Evolutionary conservation across 78 protist species (phyloP), one percentile per base, ranked within the genome.

Genomic region (Diacronema lutheri): DNA sequence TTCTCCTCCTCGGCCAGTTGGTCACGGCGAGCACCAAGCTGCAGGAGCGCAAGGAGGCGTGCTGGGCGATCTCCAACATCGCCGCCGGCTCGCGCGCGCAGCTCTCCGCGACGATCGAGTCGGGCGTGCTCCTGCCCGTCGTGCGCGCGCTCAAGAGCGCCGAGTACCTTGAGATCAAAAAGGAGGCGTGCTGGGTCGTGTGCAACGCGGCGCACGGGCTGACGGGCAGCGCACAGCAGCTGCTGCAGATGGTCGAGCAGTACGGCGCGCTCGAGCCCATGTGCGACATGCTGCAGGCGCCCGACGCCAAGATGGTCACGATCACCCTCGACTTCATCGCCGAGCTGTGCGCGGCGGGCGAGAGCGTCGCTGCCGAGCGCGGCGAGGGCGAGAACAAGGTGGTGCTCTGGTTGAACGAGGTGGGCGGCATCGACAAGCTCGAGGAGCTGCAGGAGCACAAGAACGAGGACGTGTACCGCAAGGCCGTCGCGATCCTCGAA

Each of bases 31-130:
- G 12, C 40, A 33, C 23, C 66, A 46, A 56, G 82, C 56, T 13
- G 44, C 20, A 16, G 7, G 21, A 41, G 20, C 62, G 66, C 50
- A 76, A 76, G 66, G 82, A 76, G 44, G 73, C 73, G 13, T 41
- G 60, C 79, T 72, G 79, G 79, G 38, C 79, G 25, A 20, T 41
- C 60, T 41, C 61, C 11, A 72, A 72, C 79, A 44, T 72, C 33
- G 38, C 79, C 14, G 79, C 79, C 16, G 79, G 79, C 60, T 44
- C n/a, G 58, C 10, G 7, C n/a, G 25, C 37, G 35, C 79, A 72
- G 38, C 14, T 72, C 16, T 4, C 41, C 19, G 60, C 58, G 40
- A 60, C 44, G 31, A 1, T 72, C 31, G n/a, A 20, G 26, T 33
- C 35, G 50, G 40, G 40, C 7, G 40, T 68, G 55, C 41, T 68